Conservation (phyloP, 352 stramenopile species). For the Sclerospora graminicola region DNA sequence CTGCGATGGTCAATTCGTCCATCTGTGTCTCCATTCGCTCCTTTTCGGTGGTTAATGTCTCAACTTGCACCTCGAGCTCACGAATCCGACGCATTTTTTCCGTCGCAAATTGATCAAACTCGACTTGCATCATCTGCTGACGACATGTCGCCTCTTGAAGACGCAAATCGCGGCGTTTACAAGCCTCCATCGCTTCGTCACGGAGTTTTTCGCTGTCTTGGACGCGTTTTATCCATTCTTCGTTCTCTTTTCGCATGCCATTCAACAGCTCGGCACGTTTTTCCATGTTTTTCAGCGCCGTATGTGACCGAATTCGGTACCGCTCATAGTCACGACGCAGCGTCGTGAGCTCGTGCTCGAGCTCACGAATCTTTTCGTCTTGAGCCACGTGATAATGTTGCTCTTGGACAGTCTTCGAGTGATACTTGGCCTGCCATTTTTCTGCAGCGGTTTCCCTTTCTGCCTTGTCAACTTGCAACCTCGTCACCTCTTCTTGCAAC, state of each 20-base stretch:
- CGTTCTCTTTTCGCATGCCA: conserved; percentile 71
- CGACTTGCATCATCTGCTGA: conserved; percentile 25
- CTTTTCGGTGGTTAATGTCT: conserved; percentile 5
- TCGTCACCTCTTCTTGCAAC: conserved; percentile 16
- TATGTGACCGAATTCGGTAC: conserved; percentile 55
- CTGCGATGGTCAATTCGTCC: conserved; percentile 8
- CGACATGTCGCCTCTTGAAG: conserved; percentile 21
- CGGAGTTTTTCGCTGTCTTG: conserved; percentile 11
- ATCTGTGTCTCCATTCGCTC: conserved; percentile 8
- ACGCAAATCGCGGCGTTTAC: conserved; percentile 4
- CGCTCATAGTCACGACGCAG: conserved; percentile 48
- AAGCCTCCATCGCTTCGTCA: conserved; percentile 8
- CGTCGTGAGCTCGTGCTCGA: conserved; percentile 27
- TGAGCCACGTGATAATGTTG: conserved; percentile 15
- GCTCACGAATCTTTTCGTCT: conserved; percentile 16
- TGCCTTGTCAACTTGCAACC: conserved; percentile 10
- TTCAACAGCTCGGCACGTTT: conserved; percentile 72
- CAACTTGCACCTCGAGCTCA: conserved; percentile 15
- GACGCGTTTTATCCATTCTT: conserved; percentile 24
- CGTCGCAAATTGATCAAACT: conserved; percentile 26
- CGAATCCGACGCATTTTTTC: conserved; percentile 16
- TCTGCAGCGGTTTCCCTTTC: conserved; percentile 7
- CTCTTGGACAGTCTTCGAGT: conserved; percentile 13
- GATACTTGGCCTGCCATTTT: conserved; percentile 7
- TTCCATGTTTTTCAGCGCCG: conserved; percentile 74